These are phyloP conservation scores for Eucalyptus curtisii DNA, from an alignment of 345 rosid genomes.

Conservation along the genomic window DNA sequence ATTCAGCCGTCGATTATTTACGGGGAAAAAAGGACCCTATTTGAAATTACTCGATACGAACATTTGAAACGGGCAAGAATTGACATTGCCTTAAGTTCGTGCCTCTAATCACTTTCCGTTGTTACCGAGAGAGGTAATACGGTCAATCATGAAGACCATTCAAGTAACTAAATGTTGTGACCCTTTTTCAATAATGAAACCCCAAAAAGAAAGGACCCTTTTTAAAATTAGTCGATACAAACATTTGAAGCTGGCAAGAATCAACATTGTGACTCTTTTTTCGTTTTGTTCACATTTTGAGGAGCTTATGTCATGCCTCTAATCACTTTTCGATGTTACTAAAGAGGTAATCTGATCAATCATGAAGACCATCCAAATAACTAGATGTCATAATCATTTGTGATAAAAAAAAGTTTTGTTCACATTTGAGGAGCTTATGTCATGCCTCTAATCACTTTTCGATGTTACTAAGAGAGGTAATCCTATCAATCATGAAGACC, in stretches of 20 bases:
- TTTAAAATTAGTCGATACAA: too few relatives aligned
- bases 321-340: not conserved
- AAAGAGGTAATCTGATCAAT: not conserved
- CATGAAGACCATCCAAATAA: not conserved
- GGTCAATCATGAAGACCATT: not conserved
- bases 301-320: not conserved
- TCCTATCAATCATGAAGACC: not conserved
- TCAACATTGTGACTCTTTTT: too few relatives aligned
- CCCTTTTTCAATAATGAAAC: too few relatives aligned
- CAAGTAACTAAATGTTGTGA: accelerated
- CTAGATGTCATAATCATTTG: not conserved
- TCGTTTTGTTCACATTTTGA: too few relatives aligned
- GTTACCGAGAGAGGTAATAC: not conserved
- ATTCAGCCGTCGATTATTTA: not conserved
- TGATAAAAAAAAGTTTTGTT: not conserved
- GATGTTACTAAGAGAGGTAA: not conserved
- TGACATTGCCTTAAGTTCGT: not conserved
- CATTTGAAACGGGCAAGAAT: not conserved
- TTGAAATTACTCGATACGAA: not conserved
- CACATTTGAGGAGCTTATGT: not conserved
- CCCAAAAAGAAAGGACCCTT: too few relatives aligned
- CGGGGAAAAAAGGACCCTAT: not conserved
- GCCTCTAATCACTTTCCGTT: not conserved
- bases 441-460: not conserved
- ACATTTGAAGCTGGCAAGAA: too few relatives aligned